Evolutionary conservation across 2,329 filamentous ascomycete genomes (phyloP), one percentile per base, ranked within the genome.

Genomic region (Penicillium sp.): DNA sequence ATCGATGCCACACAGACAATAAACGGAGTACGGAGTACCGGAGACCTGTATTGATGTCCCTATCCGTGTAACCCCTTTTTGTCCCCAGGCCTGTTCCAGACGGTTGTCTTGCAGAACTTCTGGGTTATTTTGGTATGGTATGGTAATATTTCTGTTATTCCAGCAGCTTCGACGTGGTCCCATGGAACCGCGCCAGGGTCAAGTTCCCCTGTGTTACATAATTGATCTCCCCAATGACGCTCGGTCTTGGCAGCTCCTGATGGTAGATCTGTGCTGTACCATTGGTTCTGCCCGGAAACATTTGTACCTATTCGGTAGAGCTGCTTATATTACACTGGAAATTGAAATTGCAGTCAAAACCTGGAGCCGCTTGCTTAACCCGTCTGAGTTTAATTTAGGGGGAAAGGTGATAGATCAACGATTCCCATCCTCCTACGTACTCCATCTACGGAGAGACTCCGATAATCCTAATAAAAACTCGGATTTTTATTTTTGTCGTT

Each of bases 181-280:
- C 58, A 58, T 45, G 55, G 52, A 56, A 44, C 48, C 26, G 16
- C 13, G 7, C 13, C 19, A 26, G 33, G 13, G 21, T 27, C 22
- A 14, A n/a, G 21, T 41, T 41, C 47, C 46, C 48, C 51, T 46
- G 52, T 52, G 55, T 66, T 65, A 66, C 63, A 59, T 66, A 66
- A 66, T 59, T 57, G 60, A 59, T 57, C 60, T 56, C 56, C 46
- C 55, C 53, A 59, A 55, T 29, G 49, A 31, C 48, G 39, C 39
- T 5, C 11, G 19, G 21, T 16, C 54, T 56, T 56, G 49, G 49
- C 47, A 33, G 13, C 9, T 48, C n/a, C 27, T 48, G 41, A 52
- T 43, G 56, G 48, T 58, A 54, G 56, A 58, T 55, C 56, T 47
- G 24, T 21, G 46, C 26, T n/a, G n/a, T 45, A 5, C 33, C 29